A percentile compares a stretch with the other conserved stretches of the same genome.
Conservation (phyloP, 2,329 filamentous ascomycete species). For the Fusarium austroafricanum region DNA sequence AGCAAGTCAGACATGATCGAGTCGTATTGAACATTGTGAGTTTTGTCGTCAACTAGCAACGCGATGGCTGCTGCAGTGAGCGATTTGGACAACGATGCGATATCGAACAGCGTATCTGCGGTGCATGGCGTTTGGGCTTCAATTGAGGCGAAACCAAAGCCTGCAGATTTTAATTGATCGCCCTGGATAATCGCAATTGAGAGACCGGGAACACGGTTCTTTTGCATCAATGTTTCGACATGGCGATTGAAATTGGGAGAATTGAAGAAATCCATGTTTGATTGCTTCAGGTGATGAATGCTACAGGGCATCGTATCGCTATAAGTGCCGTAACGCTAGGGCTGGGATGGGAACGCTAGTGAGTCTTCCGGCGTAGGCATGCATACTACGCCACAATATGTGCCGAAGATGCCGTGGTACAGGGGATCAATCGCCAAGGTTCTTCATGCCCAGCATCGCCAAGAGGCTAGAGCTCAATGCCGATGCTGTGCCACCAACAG, state of each 20-base stretch:
- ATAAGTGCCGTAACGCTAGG: background rate
- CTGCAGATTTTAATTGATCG: background rate
- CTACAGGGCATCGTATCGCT: fast-evolving
- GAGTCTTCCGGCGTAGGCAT: background rate
- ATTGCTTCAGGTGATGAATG: fast-evolving
- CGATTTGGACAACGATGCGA: slow-evolving; percentile 19
- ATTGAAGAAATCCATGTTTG: background rate
- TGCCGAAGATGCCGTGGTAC: background rate
- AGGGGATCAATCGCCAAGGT: background rate
- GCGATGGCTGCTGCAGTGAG: background rate
- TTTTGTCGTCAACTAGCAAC: background rate
- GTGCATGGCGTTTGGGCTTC: background rate
- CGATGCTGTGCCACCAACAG: background rate
- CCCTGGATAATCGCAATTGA: background rate
- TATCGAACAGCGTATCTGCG: slow-evolving; percentile 16
- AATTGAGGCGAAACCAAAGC: background rate
- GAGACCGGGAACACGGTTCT: slow-evolving; percentile 8
- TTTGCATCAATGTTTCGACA: background rate
- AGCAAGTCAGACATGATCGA: slow-evolving; percentile 9
- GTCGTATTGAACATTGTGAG: background rate
- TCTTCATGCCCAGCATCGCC: background rate
- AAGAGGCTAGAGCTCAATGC: background rate
- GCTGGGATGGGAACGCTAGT: background rate
- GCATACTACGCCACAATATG: background rate
- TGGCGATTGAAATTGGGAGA: background rate